Percentiles rank a stretch among this genome's conserved stretches.
These are phyloP conservation scores for Thalassiosira profunda DNA, from an alignment of 108 stramenopile species.

Conservation along the genomic window DNA sequence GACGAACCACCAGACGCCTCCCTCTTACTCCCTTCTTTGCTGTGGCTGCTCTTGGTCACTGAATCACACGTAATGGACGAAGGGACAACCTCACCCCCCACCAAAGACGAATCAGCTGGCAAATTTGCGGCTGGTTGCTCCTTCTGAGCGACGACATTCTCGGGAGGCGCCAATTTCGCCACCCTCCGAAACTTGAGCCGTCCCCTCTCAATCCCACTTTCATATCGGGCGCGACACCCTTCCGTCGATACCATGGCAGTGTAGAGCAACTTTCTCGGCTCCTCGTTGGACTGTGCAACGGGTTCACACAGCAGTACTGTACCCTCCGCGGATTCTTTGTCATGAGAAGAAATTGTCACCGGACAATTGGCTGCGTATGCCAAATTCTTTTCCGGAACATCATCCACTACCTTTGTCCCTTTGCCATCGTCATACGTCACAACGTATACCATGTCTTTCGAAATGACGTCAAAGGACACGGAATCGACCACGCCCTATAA, in stretches of 20 bases:
- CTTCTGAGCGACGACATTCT: background rate
- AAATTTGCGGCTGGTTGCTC: background rate
- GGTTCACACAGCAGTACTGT: background rate
- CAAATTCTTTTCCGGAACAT: background rate
- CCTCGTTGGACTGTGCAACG: too few relatives aligned
- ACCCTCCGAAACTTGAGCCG: constrained; percentile 4
- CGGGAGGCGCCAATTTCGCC: background rate
- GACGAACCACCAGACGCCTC: too few relatives aligned
- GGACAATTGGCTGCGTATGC: constrained; percentile 12
- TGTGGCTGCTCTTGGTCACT: background rate
- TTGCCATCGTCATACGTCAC: background rate
- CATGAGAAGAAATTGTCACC: background rate
- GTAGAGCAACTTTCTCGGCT: background rate
- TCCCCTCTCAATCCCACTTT: background rate
- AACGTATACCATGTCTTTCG: background rate
- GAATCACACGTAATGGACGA: constrained; percentile 8
- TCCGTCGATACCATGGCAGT: constrained; percentile 4
- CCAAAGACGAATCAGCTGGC: background rate
- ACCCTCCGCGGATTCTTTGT: background rate
- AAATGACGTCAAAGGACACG: background rate
- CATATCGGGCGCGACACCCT: background rate
- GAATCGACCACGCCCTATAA: constrained; percentile 5
- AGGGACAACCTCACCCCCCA: background rate
- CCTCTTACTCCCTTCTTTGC: too few relatives aligned
- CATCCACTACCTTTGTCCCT: background rate